Evolutionary conservation across 129 eudicot species (phyloP).

Genomic region (Scalesia atractyloides): DNA sequence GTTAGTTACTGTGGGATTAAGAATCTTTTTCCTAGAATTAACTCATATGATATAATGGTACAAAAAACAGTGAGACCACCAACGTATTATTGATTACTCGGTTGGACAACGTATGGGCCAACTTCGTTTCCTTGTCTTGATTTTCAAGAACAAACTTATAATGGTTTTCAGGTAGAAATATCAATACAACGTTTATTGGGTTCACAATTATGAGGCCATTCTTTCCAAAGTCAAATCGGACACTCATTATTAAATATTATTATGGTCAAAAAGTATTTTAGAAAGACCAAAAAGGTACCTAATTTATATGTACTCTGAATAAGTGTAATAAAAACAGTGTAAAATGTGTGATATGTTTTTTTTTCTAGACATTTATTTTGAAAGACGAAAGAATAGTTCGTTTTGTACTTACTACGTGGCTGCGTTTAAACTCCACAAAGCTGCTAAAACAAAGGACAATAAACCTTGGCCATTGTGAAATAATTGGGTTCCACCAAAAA

Average conservation of each 20-base stretch:
- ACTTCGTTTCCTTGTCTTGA: slow-evolving; percentile 24
- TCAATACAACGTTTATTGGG: slow-evolving; percentile 15
- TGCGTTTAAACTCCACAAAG: too few species aligned
- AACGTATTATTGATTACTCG: slow-evolving; percentile 6
- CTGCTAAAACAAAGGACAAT: too few species aligned
- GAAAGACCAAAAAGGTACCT: too few species aligned
- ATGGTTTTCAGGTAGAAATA: slow-evolving; percentile 6
- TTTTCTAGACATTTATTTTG: too few species aligned
- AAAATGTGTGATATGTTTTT: too few species aligned
- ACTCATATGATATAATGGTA: slow-evolving; percentile 11
- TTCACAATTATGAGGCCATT: slow-evolving; percentile 15
- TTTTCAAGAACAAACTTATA: slow-evolving; percentile 9
- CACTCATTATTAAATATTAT: not conserved
- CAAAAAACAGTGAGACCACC: slow-evolving; percentile 11
- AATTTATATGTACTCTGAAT: too few species aligned
- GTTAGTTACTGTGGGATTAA: not conserved
- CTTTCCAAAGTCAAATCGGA: not conserved
- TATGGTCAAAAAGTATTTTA: not conserved
- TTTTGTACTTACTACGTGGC: too few species aligned
- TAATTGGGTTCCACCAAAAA: too few species aligned
- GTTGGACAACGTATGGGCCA: slow-evolving; percentile 16
- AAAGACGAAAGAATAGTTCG: too few species aligned
- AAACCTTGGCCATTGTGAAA: too few species aligned
- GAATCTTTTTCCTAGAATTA: not conserved
- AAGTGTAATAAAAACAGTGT: too few species aligned